These are phyloP conservation scores for Butyriboletus pseudospeciosus DNA, from an alignment of 1,284 basidiomycete species.

Conservation along the genomic window DNA sequence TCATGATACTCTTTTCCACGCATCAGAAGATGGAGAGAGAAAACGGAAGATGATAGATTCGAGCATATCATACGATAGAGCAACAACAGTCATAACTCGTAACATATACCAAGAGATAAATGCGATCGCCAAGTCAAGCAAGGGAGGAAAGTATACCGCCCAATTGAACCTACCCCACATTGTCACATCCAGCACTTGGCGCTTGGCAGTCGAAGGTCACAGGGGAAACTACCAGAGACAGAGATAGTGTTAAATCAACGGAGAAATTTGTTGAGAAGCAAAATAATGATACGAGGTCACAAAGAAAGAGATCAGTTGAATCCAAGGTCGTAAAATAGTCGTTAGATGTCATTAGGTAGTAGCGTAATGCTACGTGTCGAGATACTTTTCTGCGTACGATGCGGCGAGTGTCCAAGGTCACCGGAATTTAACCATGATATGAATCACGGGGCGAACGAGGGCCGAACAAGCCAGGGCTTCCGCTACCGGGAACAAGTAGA, in stretches of 20 bases:
- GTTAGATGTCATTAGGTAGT: conserved; percentile 14
- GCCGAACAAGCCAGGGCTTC: conserved; percentile 61
- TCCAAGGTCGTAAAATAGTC: conserved; percentile 19
- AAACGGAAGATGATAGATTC: conserved; percentile 20
- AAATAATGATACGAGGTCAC: conserved; percentile 27
- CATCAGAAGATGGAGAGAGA: not conserved
- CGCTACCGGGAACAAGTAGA: conserved; percentile 51
- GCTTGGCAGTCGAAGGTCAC: not conserved
- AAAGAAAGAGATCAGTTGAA: conserved; percentile 1
- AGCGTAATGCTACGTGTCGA: not conserved
- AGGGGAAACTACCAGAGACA: not conserved
- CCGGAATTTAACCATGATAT: conserved; percentile 11
- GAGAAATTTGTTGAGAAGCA: not conserved
- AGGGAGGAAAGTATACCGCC: not conserved
- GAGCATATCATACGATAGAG: conserved; percentile 17
- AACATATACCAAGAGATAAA: not conserved
- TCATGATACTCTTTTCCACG: not conserved
- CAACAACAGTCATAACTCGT: conserved; percentile 1
- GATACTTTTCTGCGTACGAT: not conserved
- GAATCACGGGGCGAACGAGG: conserved; percentile 53
- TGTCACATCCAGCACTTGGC: not conserved
- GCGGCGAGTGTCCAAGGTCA: not conserved
- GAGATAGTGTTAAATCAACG: not conserved
- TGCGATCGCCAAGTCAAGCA: not conserved
- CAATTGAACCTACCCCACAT: not conserved